These are phyloP conservation scores for Saccharomycopsis hybrid DNA, from an alignment of 1,139 yeast genomes.

Conservation along the genomic window DNA sequence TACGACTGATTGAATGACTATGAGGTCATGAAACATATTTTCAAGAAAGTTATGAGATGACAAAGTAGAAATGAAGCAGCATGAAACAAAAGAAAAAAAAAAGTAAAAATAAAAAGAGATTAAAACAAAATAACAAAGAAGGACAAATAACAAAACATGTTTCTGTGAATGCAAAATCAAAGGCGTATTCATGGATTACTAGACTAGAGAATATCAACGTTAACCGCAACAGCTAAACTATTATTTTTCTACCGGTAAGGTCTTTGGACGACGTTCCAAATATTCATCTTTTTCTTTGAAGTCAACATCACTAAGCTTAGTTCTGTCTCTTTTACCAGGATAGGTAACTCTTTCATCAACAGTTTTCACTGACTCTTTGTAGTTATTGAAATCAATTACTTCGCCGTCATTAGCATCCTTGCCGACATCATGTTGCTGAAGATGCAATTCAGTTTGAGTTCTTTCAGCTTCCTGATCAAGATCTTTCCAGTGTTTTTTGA, in stretches of 20 bases:
- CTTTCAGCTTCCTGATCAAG: conserved; percentile 30
- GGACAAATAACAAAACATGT: no score
- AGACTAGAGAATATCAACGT: no score
- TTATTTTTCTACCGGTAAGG: conserved; percentile 43
- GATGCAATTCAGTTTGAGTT: conserved; percentile 27
- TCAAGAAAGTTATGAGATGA: no score
- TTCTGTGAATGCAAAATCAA: no score
- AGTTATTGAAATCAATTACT: conserved; percentile 21
- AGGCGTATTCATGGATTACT: no score
- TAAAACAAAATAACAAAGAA: no score
- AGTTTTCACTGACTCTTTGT: conserved; percentile 48
- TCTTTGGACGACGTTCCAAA: conserved; percentile 53
- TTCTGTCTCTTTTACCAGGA: conserved; percentile 65
- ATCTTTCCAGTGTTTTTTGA: conserved; percentile 62
- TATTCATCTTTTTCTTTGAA: conserved; percentile 48
- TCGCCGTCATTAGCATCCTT: conserved; percentile 1
- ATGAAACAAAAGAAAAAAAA: no score
- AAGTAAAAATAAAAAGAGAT: no score
- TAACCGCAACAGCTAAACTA: no score
- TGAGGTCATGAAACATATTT: no score
- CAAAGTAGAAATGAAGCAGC: no score
- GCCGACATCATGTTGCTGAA: not conserved
- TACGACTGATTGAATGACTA: no score
- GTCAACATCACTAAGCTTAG: conserved; percentile 40
- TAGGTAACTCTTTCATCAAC: conserved; percentile 62